phyloP scores from a whole-genome alignment of 2,329 filamentous ascomycete species.

The Didymella arachidicola region DNA sequence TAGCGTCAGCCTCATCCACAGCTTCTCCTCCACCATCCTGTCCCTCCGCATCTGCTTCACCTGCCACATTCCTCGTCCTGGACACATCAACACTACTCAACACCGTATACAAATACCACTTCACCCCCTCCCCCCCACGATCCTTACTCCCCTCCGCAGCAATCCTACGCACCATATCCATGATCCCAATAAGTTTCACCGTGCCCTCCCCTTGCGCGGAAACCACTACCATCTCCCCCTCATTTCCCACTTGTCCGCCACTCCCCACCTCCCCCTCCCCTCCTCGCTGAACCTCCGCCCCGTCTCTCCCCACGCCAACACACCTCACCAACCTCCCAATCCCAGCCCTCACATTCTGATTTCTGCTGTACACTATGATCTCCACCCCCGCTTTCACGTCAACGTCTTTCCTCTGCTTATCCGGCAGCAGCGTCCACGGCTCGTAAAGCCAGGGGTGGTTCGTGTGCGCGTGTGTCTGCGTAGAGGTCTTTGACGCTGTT shows the following conservation, averaged over 20 bases:
- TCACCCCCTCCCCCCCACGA: slow-evolving; percentile 1
- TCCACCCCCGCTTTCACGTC: background rate
- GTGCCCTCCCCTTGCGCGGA: slow-evolving; percentile 34
- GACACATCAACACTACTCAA: slow-evolving; percentile 24
- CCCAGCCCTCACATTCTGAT: slow-evolving; percentile 32
- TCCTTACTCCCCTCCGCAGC: slow-evolving; percentile 11
- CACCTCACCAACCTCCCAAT: slow-evolving; percentile 26
- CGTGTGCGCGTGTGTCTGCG: background rate
- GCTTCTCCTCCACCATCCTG: background rate
- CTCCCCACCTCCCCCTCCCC: background rate
- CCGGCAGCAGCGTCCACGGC: slow-evolving; percentile 31
- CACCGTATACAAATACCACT: slow-evolving; percentile 32
- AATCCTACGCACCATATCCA: slow-evolving; percentile 31
- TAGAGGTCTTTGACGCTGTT: background rate
- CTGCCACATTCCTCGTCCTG: background rate
- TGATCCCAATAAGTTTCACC: slow-evolving; percentile 31
- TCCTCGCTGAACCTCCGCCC: background rate
- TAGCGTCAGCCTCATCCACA: background rate
- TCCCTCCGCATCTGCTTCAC: background rate
- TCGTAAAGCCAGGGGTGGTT: slow-evolving; percentile 26
- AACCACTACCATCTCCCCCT: slow-evolving; percentile 21
- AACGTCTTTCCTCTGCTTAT: background rate
- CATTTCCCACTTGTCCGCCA: background rate
- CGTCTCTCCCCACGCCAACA: slow-evolving; percentile 10
- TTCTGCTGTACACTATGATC: slow-evolving; percentile 29